These are phyloP conservation scores for Fusarium sp. DNA, from an alignment of 2,329 filamentous ascomycete species.

Conservation along the genomic window DNA sequence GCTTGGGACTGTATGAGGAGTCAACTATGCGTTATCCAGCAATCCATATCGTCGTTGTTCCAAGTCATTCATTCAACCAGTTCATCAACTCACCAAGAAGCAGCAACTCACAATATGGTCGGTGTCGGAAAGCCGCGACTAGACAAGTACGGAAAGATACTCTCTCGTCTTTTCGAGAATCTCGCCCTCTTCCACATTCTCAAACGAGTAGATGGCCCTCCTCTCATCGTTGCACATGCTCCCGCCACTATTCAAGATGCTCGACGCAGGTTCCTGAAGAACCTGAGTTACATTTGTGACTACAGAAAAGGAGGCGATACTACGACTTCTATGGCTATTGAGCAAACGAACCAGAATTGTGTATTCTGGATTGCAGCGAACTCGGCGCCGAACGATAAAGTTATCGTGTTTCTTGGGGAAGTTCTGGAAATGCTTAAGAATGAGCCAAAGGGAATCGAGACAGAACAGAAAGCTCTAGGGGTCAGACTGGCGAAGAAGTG, in stretches of 20 bases:
- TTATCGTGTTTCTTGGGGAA: constrained; percentile 46
- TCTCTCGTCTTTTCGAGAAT: constrained; percentile 41
- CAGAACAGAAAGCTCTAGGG: background rate
- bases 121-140: constrained; percentile 29
- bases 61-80: background rate
- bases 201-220: constrained; percentile 26
- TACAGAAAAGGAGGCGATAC: constrained; percentile 58
- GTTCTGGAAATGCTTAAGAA: constrained; percentile 38
- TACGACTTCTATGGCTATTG: constrained; percentile 58
- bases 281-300: constrained; percentile 59
- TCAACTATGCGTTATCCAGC: no score
- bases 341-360: constrained; percentile 48
- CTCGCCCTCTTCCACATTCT: constrained; percentile 33
- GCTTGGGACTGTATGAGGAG: no score
- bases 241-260: constrained; percentile 1
- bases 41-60: background rate
- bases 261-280: constrained; percentile 50
- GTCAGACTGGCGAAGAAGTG: constrained; percentile 6
- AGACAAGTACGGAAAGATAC: constrained; percentile 16
- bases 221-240: background rate
- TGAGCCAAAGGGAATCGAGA: background rate
- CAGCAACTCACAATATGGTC: constrained; percentile 6
- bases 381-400: constrained; percentile 29
- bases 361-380: constrained; percentile 60
- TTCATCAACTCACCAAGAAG: background rate